These are phyloP conservation scores for Salix purpurea DNA, from an alignment of 345 rosid genomes.

Conservation along the genomic window DNA sequence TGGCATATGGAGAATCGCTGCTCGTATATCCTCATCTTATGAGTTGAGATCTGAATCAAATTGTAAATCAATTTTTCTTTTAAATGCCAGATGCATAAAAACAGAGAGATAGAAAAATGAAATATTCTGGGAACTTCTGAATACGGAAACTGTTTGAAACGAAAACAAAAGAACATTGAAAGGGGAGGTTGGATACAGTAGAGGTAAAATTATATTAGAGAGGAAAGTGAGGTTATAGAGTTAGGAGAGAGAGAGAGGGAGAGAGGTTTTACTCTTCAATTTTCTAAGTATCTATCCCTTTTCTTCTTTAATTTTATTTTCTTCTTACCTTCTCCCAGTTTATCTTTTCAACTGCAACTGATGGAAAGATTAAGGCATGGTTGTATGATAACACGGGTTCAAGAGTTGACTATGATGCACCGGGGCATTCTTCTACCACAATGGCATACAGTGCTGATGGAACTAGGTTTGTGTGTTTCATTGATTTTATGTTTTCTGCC, in stretches of 20 bases:
- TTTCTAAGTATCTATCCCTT: background rate
- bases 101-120: background rate
- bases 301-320: conserved; percentile 1
- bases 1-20: background rate
- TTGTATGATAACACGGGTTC: conserved; percentile 66
- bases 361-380: conserved; percentile 90
- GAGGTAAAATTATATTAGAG: background rate
- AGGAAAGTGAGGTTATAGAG: background rate
- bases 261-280: background rate
- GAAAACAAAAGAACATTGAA: background rate
- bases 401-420: conserved; percentile 81
- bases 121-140: background rate
- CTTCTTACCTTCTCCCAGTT: conserved; percentile 37
- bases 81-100: background rate
- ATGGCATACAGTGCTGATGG: conserved; percentile 88
- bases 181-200: background rate
- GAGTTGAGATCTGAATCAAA: background rate
- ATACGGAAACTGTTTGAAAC: background rate
- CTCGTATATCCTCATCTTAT: background rate
- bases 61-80: background rate
- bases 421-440: conserved; percentile 61
- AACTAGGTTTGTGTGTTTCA: conserved; percentile 46
- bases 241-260: background rate
- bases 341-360: conserved; percentile 69
- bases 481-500: conserved; percentile 5